Conservation (phyloP, 169 alveolate genomes). For the Plasmodium yoelii region DNA sequence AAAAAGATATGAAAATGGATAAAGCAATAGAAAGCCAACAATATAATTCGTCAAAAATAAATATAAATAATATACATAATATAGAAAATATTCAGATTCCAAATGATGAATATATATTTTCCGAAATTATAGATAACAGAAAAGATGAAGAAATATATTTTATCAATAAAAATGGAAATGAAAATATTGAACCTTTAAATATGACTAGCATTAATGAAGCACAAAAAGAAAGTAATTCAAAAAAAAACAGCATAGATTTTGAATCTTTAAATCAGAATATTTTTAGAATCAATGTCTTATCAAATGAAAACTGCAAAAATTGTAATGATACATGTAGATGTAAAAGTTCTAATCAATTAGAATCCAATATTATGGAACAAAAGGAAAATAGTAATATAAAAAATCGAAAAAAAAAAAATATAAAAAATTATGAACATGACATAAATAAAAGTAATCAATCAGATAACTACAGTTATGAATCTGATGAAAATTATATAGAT, state of each 20-base stretch:
- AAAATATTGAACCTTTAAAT: no score
- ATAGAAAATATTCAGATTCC: no score
- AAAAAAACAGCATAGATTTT: constrained; percentile 60
- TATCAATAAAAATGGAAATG: no score
- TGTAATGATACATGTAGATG: neutral
- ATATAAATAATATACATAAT: no score
- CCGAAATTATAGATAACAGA: no score
- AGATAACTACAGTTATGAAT: constrained; percentile 4
- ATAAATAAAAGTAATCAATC: neutral
- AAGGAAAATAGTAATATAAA: constrained; percentile 3
- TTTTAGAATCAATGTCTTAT: constrained; percentile 18
- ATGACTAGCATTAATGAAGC: neutral
- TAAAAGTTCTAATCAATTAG: neutral
- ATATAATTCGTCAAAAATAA: no score
- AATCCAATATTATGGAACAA: neutral
- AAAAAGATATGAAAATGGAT: no score
- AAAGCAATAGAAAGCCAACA: no score
- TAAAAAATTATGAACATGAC: neutral
- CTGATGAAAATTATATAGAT: constrained; percentile 10
- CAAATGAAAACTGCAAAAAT: constrained; percentile 9
- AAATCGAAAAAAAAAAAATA: neutral
- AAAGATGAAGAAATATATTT: neutral
- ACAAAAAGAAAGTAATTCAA: constrained; percentile 1
- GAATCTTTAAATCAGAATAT: constrained; percentile 41
- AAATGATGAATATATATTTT: no score